Conservation (phyloP, 768 basidiomycete species). For the Mycena maculata region DNA sequence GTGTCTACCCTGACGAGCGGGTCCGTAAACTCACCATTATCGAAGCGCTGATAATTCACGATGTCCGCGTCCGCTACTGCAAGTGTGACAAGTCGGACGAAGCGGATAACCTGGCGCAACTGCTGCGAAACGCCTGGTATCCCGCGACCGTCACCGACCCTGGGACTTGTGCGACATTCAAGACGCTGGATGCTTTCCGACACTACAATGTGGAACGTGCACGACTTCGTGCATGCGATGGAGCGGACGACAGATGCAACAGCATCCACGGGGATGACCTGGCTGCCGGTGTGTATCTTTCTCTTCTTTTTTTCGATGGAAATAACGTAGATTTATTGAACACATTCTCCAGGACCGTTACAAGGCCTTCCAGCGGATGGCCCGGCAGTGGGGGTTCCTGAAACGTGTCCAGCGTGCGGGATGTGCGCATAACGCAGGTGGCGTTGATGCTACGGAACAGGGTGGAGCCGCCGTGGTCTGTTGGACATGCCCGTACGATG, state of each 20-base stretch:
- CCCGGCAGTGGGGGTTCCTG: not conserved
- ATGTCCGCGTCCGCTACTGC: constrained; percentile 20
- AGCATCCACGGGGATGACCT: not conserved
- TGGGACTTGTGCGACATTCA: constrained; percentile 19
- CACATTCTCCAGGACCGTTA: constrained; percentile 3
- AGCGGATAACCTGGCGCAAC: constrained; percentile 5
- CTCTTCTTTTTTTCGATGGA: not conserved
- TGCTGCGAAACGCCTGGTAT: constrained; percentile 12
- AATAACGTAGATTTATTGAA: too few relatives aligned
- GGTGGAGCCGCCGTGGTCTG: constrained; percentile 29
- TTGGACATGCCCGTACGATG: constrained; percentile 38
- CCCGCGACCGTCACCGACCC: constrained; percentile 30
- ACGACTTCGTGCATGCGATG: constrained; percentile 1
- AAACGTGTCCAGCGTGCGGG: not conserved
- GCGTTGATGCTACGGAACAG: not conserved
- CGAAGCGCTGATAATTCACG: constrained; percentile 16
- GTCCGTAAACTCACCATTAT: constrained; percentile 10
- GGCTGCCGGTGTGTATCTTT: not conserved
- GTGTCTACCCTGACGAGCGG: not conserved
- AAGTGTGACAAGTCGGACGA: constrained; percentile 12
- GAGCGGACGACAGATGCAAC: not conserved
- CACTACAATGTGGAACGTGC: constrained; percentile 16
- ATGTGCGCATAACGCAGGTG: not conserved
- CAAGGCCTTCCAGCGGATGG: not conserved
- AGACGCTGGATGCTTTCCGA: constrained; percentile 22